Conservation (phyloP, 345 rosid species). For the Eucalyptus pumila region DNA sequence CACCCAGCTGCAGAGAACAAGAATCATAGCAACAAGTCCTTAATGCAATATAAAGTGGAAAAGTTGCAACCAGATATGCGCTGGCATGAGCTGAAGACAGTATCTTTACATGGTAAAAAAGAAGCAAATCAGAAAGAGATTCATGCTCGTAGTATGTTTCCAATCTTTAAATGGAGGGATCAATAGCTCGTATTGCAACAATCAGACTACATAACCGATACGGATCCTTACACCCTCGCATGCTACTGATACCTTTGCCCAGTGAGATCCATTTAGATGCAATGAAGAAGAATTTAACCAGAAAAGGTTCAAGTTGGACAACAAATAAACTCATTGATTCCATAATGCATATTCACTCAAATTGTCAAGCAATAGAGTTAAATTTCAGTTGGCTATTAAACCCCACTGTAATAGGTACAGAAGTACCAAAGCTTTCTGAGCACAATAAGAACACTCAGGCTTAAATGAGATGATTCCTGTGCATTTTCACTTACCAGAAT, state of each 20-base stretch:
- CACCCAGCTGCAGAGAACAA: not conserved
- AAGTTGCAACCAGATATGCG: not conserved
- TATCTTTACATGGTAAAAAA: not conserved
- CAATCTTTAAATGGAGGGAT: not conserved
- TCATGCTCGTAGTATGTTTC: not conserved
- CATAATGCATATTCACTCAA: not conserved
- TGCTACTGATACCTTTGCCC: not conserved
- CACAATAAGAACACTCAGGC: not conserved
- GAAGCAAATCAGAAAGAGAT: not conserved
- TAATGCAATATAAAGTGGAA: not conserved
- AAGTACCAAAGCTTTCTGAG: not conserved
- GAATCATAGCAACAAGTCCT: not conserved
- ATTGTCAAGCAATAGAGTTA: not conserved
- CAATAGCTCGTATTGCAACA: not conserved
- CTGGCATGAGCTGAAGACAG: not conserved
- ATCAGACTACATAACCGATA: not conserved
- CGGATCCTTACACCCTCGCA: not conserved
- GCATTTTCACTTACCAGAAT: constrained; percentile 26
- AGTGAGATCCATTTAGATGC: not conserved
- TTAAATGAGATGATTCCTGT: not conserved
- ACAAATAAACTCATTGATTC: not conserved
- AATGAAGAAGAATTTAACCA: not conserved
- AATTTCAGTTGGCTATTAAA: not conserved
- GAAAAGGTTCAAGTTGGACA: not conserved
- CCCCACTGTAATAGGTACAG: not conserved